Evolutionary conservation across 2,329 filamentous ascomycete species (phyloP).

Genomic region (Gliomastix tumulicola): DNA sequence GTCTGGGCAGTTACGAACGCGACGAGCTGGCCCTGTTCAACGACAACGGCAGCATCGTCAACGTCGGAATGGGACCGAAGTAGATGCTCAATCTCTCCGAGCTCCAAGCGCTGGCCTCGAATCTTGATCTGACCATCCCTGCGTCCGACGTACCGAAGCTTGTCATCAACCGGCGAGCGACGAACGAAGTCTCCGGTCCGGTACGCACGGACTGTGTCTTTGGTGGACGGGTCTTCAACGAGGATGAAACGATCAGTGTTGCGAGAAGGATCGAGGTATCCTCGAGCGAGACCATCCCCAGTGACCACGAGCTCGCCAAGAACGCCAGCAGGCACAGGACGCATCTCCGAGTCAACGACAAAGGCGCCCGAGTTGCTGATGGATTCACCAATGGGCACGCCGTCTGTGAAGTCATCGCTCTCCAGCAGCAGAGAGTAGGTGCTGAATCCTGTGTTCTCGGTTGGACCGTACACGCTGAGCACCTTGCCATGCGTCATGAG

Average conservation of each 20-base stretch:
- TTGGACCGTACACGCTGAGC: constrained; percentile 13
- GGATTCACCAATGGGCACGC: constrained; percentile 12
- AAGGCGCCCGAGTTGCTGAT: constrained; percentile 13
- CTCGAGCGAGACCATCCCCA: constrained; percentile 12
- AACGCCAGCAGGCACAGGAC: constrained; percentile 10
- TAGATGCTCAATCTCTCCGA: constrained; percentile 15
- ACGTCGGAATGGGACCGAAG: constrained; percentile 8
- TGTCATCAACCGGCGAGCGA: constrained; percentile 10
- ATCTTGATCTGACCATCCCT: constrained; percentile 19
- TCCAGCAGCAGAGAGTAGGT: constrained; percentile 8
- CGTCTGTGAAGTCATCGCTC: neutral
- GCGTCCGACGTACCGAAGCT: constrained; percentile 17
- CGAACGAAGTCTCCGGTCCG: constrained; percentile 17
- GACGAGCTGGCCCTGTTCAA: constrained; percentile 6
- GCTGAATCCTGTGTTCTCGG: constrained; percentile 12
- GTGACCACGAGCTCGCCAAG: constrained; percentile 16
- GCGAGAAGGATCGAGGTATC: constrained; percentile 8
- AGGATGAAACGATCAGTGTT: constrained; percentile 7
- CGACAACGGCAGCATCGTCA: constrained; percentile 8
- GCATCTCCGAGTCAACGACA: constrained; percentile 9
- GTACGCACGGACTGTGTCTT: constrained; percentile 10
- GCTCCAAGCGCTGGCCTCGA: constrained; percentile 20
- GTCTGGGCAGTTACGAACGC: constrained; percentile 6
- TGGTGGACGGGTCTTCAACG: constrained; percentile 2
- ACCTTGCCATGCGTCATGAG: constrained; percentile 1